Evolutionary conservation across 441 rosid genomes (phyloP).

Genomic region (Rhodomyrtus psidioides): DNA sequence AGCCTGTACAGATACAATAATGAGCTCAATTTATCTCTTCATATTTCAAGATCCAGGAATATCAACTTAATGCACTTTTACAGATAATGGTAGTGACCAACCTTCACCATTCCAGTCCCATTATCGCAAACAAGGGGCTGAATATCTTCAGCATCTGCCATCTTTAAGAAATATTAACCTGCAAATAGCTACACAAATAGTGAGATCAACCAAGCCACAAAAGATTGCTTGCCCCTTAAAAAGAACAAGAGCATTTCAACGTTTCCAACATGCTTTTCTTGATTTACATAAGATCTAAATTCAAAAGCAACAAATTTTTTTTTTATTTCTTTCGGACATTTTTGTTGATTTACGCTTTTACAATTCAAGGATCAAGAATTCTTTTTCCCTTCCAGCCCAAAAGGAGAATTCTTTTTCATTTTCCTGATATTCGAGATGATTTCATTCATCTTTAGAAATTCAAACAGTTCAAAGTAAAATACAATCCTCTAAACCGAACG

Average conservation of each 20-base stretch:
- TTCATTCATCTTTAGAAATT: neutral
- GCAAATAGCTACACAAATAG: neutral
- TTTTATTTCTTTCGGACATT: neutral
- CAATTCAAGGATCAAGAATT: neutral
- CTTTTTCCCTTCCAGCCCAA: neutral
- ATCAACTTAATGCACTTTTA: neutral
- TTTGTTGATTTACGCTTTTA: neutral
- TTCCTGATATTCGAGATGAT: neutral
- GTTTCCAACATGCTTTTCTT: neutral
- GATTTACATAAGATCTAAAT: neutral
- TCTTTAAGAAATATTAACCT: conserved; percentile 9
- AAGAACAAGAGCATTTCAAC: neutral
- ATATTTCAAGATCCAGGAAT: neutral
- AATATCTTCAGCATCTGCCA: conserved; percentile 45
- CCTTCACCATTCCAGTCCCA: conserved; percentile 52
- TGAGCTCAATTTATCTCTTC: neutral
- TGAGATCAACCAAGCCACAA: neutral
- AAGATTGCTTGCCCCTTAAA: neutral
- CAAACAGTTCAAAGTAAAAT: neutral
- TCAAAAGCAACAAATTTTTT: neutral
- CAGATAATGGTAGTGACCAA: conserved; percentile 3
- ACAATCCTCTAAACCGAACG: neutral
- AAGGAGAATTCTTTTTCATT: neutral
- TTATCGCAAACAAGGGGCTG: conserved; percentile 47
- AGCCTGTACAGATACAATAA: conserved; percentile 16